Evolutionary conservation across 1,139 yeast species (phyloP).

Genomic region (Saccharomyces hybrid): DNA sequence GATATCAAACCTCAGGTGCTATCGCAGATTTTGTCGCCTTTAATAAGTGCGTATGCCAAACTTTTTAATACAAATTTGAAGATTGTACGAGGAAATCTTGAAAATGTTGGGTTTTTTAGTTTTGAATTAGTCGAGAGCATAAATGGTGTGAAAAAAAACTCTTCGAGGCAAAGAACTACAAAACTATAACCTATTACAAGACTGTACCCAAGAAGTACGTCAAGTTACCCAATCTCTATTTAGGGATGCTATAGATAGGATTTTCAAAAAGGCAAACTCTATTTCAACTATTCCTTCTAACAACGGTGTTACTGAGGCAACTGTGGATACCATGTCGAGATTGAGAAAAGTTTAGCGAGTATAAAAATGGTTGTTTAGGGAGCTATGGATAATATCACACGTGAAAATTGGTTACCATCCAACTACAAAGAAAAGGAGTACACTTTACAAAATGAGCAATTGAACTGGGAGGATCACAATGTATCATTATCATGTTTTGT

Average conservation of each 20-base stretch:
- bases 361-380: constrained; percentile 45
- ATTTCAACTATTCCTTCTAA: constrained; percentile 47
- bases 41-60: constrained; percentile 33
- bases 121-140: constrained; percentile 41
- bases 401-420: constrained; percentile 66
- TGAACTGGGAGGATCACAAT: constrained; percentile 37
- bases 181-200: constrained; percentile 11
- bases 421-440: constrained; percentile 32
- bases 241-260: constrained; percentile 43
- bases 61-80: constrained; percentile 33
- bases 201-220: constrained; percentile 19
- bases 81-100: constrained; percentile 33
- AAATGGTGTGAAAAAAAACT: constrained; percentile 24
- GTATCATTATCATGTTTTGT: constrained; percentile 55
- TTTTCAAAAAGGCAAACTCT: constrained; percentile 44
- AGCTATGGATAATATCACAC: constrained; percentile 45
- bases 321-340: constrained; percentile 59
- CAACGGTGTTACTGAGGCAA: constrained; percentile 59
- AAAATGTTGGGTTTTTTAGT: constrained; percentile 37
- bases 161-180: constrained; percentile 24
- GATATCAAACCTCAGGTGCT: constrained; percentile 37
- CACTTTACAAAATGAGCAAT: constrained; percentile 15
- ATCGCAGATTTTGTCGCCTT: constrained; percentile 35
- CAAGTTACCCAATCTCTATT: constrained; percentile 41
- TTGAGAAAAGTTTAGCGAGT: constrained; percentile 60